Percentiles rank a stretch among this genome's conserved stretches.
phyloP scores from a whole-genome alignment of 805 yeast genomes.

The Clavispora fructus region DNA sequence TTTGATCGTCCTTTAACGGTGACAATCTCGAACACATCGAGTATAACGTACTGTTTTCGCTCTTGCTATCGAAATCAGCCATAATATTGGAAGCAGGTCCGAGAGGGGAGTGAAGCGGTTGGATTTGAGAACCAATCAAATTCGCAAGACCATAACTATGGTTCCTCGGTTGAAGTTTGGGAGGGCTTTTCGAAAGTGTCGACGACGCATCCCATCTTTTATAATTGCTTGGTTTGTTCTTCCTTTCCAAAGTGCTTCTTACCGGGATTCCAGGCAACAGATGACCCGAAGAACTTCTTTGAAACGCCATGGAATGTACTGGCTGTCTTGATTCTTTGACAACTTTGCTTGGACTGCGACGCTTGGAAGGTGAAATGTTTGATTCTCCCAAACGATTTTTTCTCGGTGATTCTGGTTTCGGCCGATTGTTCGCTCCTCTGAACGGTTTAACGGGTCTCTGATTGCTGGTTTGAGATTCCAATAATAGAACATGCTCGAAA shows the following conservation, averaged over 20 bases:
- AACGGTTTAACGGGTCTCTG: not conserved
- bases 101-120: slow-evolving; percentile 7
- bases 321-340: not conserved
- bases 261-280: not conserved
- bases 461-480: slow-evolving; percentile 18
- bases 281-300: not conserved
- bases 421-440: not conserved
- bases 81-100: not conserved
- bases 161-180: not conserved
- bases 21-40: slow-evolving; percentile 14
- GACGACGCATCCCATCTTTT: not conserved
- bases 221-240: not conserved
- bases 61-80: slow-evolving; percentile 1
- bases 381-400: not conserved
- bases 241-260: not conserved
- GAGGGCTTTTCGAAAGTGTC: not conserved
- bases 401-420: not conserved
- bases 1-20: slow-evolving; percentile 6
- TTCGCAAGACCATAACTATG: not conserved
- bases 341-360: not conserved
- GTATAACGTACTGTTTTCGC: slow-evolving; percentile 10
- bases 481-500: slow-evolving; percentile 28
- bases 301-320: not conserved
- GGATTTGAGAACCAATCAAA: slow-evolving; percentile 2
- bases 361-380: not conserved